Evolutionary conservation across 805 yeast species (phyloP), one percentile per base, ranked within the genome.

Genomic region (Barnettozyma salicaria): DNA sequence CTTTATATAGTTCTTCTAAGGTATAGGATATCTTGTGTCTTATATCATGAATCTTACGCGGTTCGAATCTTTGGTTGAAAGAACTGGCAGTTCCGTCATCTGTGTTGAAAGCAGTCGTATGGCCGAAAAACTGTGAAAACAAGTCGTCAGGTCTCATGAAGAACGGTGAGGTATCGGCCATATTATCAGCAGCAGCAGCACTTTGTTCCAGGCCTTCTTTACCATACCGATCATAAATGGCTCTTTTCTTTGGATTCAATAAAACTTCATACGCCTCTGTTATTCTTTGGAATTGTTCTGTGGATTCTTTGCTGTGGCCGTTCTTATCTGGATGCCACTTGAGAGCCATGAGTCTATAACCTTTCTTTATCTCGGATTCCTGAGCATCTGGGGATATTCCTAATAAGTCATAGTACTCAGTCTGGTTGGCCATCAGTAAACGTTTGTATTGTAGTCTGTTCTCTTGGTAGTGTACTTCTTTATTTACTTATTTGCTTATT

Each of bases 281-380:
- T 53, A 87, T 72, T 57, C 86, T 94, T 64, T 89, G 90, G 64
- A 89, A 89, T 66, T 82, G 86, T 58, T 87, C 96, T 28, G 95
- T 92, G 7, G 96, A 95, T 61, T 89, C 97, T 34, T 81, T 82
- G 9, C 80, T 71, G 30, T 50, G 54, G 43, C 84, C 77, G 52
- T 78, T 78, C 67, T 83, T 83, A 65, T 83, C 94, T 41, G 94
- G 94, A 60, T 83, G 94, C 64, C 73, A 79, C 52, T 78, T 83
- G 49, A 83, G 67, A 13, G 94, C 92, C 48, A 48, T 45, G 34
- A 63, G 57, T 55, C 78, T 63, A 56, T 73, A 75, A 3, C 77
- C 78, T 51, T 71, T 73, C 52, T 72, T 74, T 49, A 75, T 70
- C 50, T 71, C 77, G 12, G 50, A 47, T 18, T 62, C 70, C 5